Conservation (phyloP, 2,329 filamentous ascomycete species). For the Curvularia sp. region DNA sequence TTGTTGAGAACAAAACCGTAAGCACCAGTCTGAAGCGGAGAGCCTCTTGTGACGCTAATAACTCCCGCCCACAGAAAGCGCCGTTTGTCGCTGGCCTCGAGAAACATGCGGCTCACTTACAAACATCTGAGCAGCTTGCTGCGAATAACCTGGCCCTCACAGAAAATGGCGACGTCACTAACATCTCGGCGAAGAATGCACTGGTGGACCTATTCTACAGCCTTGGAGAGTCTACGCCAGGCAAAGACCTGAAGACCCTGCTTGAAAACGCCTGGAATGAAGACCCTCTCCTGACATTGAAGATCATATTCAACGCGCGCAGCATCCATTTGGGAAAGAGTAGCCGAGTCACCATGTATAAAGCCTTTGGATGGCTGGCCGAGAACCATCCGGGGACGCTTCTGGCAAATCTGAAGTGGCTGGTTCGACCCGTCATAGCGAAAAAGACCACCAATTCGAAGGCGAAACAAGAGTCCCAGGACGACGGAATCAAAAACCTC, state of each 20-base stretch:
- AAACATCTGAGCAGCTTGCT: constrained; percentile 19
- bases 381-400: constrained; percentile 64
- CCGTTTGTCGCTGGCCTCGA: constrained; percentile 32
- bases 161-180: constrained; percentile 60
- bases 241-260: constrained; percentile 50
- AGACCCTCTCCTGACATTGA: constrained; percentile 60
- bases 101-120: constrained; percentile 24
- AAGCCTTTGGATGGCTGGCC: constrained; percentile 64
- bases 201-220: constrained; percentile 65
- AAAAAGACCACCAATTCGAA: constrained; percentile 57
- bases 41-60: constrained; percentile 19
- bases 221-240: constrained; percentile 54
- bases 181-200: constrained; percentile 55
- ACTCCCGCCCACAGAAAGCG: constrained; percentile 24
- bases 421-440: constrained; percentile 63
- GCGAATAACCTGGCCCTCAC: constrained; percentile 60
- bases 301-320: constrained; percentile 66
- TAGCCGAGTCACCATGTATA: constrained; percentile 59
- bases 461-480: constrained; percentile 5
- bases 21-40: constrained; percentile 20
- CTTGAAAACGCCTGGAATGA: constrained; percentile 60
- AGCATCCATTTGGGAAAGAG: constrained; percentile 69
- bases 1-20: constrained; percentile 1
- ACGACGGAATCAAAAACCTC: constrained; percentile 12
- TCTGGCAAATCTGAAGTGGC: constrained; percentile 62